Base-by-base conservation (phyloP, 306 rosid species). In the Lithocarpus polystachyus region DNA sequence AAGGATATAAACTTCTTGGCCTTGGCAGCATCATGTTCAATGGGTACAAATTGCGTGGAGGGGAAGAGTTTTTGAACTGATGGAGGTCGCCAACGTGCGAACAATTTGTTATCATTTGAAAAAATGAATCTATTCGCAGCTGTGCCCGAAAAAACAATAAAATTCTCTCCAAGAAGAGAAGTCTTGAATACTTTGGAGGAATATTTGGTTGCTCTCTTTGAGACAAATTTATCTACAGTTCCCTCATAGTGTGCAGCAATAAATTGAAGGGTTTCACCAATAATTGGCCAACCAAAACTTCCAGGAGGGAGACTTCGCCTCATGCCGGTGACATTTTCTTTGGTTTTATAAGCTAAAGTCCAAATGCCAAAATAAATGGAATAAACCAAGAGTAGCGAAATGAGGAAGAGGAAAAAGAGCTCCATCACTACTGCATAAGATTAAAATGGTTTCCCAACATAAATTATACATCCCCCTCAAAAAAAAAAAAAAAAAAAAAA, bases 271-370 rank as follows among this genome's bases (percentile, higher is more conserved):
- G 86, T 43, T 43, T 79, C 77, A 6, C 81, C 76, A 1, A 79
- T 53, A 13, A 81, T 60, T 3, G 84, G 81, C 84, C 84, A 76
- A 19, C 84, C 84, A 7, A 79, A 79, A 71, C 78, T 83, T 7
- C 76, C 76, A 0, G 73, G 79, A 8, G 84, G 78, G 6, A 61
- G 81, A 1, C 33, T 24, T 24, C 35, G 68, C 12, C 17, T 22
- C 31, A 28, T 59, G 65, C 17, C 14, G 15, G 68, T 24, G 13
- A 61, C 68, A 26, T 61, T 26, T 61, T 61, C 68, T 61, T 61
- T 61, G 9, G 68, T 61, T 61, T 13, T 24, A 61, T 26, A 61
- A 13, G 35, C 68, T 11, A 61, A 61, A 17, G n/a, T 12, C 26
- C 3, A 26, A 61, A 61, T 23, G 14, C 31, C 4, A 24, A 61